Evolutionary conservation across 2,329 filamentous ascomycete genomes (phyloP).

Genomic region (Monosporascus cannonballus): DNA sequence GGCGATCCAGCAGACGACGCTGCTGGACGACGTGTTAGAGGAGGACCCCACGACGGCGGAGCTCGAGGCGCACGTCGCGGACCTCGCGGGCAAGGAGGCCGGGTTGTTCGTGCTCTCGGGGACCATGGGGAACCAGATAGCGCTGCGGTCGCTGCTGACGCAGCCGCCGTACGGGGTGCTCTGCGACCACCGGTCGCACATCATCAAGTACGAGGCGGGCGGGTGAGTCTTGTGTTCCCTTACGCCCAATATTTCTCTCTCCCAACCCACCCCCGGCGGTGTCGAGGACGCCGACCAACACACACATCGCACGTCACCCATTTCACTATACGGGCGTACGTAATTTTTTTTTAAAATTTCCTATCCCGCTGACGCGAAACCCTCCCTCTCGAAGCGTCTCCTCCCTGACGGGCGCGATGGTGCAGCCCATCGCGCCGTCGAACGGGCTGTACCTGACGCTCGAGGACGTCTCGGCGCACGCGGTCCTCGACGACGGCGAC

Average conservation of each 20-base stretch:
- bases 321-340: neutral
- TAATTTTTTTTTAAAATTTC: neutral
- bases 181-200: slow-evolving; percentile 63
- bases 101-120: slow-evolving; percentile 69
- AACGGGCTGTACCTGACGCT: slow-evolving; percentile 37
- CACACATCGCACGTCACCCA: neutral
- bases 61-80: slow-evolving; percentile 60
- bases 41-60: slow-evolving; percentile 65
- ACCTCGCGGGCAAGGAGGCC: slow-evolving; percentile 59
- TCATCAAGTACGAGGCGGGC: slow-evolving; percentile 53
- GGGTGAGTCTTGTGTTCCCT: slow-evolving; percentile 20
- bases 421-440: slow-evolving; percentile 37
- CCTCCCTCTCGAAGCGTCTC: slow-evolving; percentile 35
- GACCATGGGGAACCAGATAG: slow-evolving; percentile 78
- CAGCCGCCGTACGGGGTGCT: slow-evolving; percentile 67
- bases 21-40: slow-evolving; percentile 71
- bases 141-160: slow-evolving; percentile 61
- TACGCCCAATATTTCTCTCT: neutral
- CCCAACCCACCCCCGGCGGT: neutral
- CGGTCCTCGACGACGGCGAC: slow-evolving; percentile 34
- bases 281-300: no score
- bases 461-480: slow-evolving; percentile 31
- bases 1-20: slow-evolving; percentile 61
- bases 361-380: slow-evolving; percentile 3
- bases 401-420: slow-evolving; percentile 57